Conservation (phyloP, 306 rosid genomes). For the Inga laurina region DNA sequence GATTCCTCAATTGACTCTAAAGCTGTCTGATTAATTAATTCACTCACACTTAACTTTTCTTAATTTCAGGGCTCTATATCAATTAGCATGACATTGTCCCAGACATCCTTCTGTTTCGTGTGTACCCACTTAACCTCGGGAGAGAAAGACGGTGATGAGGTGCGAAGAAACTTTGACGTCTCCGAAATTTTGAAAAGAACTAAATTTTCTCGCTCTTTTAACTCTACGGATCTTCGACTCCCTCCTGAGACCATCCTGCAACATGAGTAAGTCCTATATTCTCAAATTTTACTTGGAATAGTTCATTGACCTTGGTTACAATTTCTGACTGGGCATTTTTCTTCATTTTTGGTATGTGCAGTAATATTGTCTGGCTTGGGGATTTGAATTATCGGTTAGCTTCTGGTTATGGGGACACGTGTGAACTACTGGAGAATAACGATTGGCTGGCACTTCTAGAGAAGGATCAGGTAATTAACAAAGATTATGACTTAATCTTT, state of each 20-base stretch:
- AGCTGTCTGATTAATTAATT: background rate
- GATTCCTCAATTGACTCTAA: background rate
- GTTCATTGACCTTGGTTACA: background rate
- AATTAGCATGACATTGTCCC: slow-evolving; percentile 74
- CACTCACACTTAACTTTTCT: background rate
- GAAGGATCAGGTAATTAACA: slow-evolving; percentile 75
- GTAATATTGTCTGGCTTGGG: slow-evolving; percentile 93
- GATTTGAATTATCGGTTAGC: slow-evolving; percentile 90
- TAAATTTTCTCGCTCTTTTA: slow-evolving; percentile 52
- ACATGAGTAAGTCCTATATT: slow-evolving; percentile 62
- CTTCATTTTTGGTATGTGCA: slow-evolving; percentile 20
- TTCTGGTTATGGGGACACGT: slow-evolving; percentile 54
- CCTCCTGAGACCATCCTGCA: slow-evolving; percentile 65
- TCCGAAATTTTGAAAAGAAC: slow-evolving; percentile 79
- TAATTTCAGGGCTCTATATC: slow-evolving; percentile 77
- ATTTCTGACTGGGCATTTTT: background rate
- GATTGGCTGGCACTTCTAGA: slow-evolving; percentile 84
- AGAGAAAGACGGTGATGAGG: slow-evolving; percentile 83
- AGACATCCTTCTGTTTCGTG: slow-evolving; percentile 76
- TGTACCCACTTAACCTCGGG: slow-evolving; percentile 94
- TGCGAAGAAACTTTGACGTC: slow-evolving; percentile 72
- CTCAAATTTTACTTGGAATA: background rate
- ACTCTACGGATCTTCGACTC: slow-evolving; percentile 27
- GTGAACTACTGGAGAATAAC: slow-evolving; percentile 62
- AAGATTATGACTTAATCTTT: background rate